phyloP scores from a whole-genome alignment of 129 eudicot genomes.

The Artemisia annua region DNA sequence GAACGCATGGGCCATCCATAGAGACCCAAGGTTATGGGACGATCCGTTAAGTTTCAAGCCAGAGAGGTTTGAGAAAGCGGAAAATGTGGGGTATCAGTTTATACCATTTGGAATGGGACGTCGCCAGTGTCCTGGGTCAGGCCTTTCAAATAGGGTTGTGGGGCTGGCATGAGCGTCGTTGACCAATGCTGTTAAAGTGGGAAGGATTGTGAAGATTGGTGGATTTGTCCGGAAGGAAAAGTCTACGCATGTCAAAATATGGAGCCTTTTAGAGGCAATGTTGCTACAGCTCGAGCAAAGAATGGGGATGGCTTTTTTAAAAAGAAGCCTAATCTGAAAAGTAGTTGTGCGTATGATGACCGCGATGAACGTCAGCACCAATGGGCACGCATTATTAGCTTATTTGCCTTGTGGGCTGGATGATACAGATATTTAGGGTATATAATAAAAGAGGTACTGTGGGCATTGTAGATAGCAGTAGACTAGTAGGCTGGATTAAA shows the following conservation, averaged over 20 bases:
- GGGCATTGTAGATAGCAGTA: no score
- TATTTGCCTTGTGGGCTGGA: no score
- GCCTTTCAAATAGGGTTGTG: constrained; percentile 24
- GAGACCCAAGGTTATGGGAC: constrained; percentile 1
- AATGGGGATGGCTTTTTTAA: constrained; percentile 32
- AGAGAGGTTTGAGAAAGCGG: constrained; percentile 24
- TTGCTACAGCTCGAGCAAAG: constrained; percentile 27
- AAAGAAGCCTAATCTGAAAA: constrained; percentile 16
- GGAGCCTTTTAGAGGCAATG: constrained; percentile 45
- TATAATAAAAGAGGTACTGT: no score
- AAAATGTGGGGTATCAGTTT: constrained; percentile 19
- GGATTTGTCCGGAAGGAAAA: constrained; percentile 27
- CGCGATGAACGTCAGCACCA: no score
- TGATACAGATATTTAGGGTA: no score
- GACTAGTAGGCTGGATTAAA: no score
- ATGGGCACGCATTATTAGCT: no score
- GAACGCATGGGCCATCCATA: constrained; percentile 17
- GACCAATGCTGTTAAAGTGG: constrained; percentile 38
- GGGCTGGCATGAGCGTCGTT: constrained; percentile 17
- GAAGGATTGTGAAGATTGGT: constrained; percentile 31
- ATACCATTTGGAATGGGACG: constrained; percentile 36
- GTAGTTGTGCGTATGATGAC: no score
- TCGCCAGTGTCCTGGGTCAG: constrained; percentile 30
- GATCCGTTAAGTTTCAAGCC: constrained; percentile 10
- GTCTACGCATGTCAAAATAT: constrained; percentile 34